Percentiles rank a stretch among this genome's conserved stretches.
These are phyloP conservation scores for Suillus lakei DNA, from an alignment of 768 basidiomycete genomes.

Conservation along the genomic window DNA sequence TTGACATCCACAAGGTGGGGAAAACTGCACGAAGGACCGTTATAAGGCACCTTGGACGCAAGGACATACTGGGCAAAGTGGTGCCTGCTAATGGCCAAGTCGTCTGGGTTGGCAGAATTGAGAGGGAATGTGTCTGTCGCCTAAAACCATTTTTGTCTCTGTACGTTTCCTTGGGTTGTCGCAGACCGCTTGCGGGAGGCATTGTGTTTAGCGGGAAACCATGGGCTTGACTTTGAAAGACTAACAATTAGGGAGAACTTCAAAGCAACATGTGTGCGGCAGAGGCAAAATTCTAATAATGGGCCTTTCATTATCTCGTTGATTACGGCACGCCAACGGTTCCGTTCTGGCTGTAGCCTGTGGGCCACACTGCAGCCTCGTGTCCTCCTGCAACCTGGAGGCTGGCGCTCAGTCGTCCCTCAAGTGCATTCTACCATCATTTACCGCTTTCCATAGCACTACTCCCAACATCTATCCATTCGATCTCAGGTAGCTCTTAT, in stretches of 20 bases:
- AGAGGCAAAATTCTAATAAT: background rate
- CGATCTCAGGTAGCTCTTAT: too few relatives aligned
- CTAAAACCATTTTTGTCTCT: conserved; percentile 27
- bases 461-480: too few relatives aligned
- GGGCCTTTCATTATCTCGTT: too few relatives aligned
- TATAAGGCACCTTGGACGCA: conserved; percentile 39
- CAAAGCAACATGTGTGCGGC: background rate
- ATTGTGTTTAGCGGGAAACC: conserved; percentile 11
- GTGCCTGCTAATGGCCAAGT: conserved; percentile 34
- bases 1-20: background rate
- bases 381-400: too few relatives aligned
- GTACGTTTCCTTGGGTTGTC: conserved; percentile 18
- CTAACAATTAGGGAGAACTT: background rate
- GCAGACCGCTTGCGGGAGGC: conserved; percentile 11
- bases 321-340: too few relatives aligned
- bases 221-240: background rate
- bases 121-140: conserved; percentile 18
- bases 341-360: too few relatives aligned
- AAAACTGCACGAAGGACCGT: conserved; percentile 44
- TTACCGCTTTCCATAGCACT: too few relatives aligned
- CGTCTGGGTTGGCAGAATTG: conserved; percentile 25
- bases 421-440: too few relatives aligned
- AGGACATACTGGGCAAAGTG: conserved; percentile 45
- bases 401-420: too few relatives aligned
- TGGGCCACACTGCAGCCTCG: too few relatives aligned